Evolutionary conservation across 345 rosid genomes (phyloP).

Genomic region (Raphanus sativus): DNA sequence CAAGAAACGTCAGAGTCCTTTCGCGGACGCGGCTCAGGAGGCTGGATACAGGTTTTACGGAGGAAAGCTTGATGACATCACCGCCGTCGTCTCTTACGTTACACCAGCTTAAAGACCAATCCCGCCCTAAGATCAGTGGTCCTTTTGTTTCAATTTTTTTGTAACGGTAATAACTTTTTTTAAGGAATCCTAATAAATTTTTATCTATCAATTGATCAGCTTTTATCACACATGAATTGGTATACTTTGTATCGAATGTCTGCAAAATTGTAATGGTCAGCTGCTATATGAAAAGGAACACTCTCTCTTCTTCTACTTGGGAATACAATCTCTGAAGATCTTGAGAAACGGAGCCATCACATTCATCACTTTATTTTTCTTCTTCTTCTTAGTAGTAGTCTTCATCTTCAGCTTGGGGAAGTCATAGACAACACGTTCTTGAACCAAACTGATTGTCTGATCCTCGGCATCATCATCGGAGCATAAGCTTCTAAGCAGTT

Average conservation of each 20-base stretch:
- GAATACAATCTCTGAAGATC: conserved; percentile 25
- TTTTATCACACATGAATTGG: background rate
- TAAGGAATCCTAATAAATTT: background rate
- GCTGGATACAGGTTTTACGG: conserved; percentile 88
- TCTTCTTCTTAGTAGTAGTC: conserved; percentile 12
- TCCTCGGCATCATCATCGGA: conserved; percentile 11
- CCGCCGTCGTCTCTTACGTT: conserved; percentile 81
- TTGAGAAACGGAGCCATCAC: conserved; percentile 24
- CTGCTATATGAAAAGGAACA: background rate
- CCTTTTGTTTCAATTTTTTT: background rate
- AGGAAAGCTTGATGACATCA: conserved; percentile 98
- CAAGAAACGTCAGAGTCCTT: conserved; percentile 76
- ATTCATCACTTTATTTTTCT: conserved; percentile 26
- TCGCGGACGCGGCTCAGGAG: conserved; percentile 84
- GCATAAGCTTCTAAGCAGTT: conserved; percentile 32
- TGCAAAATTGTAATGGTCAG: background rate
- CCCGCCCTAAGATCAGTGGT: background rate
- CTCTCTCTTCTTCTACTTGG: conserved; percentile 14
- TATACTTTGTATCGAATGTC: background rate
- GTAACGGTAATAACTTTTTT: background rate
- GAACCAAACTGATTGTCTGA: conserved; percentile 15
- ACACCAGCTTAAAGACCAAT: conserved; percentile 23
- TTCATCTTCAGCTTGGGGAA: conserved; percentile 21
- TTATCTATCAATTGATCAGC: background rate
- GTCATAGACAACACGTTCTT: conserved; percentile 25